Conservation (phyloP, 768 basidiomycete genomes). For the Lanmaoa rubissima region DNA sequence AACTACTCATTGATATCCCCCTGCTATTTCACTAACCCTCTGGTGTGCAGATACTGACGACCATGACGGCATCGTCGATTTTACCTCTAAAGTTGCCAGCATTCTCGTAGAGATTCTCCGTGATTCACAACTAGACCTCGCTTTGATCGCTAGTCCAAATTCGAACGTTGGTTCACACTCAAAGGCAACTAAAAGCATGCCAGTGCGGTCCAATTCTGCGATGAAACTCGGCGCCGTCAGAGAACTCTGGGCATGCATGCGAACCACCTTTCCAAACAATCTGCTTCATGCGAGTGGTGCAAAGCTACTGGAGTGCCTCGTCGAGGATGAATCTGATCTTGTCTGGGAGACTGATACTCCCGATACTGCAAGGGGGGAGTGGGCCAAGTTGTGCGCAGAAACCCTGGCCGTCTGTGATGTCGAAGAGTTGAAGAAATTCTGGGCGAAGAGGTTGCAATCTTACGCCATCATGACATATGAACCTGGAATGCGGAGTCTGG, state of each 20-base stretch:
- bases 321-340: constrained; percentile 46
- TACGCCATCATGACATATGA: constrained; percentile 33
- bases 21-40: constrained; percentile 2
- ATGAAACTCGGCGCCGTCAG: constrained; percentile 58
- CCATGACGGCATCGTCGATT: constrained; percentile 36
- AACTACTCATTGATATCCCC: constrained; percentile 4
- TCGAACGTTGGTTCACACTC: constrained; percentile 6
- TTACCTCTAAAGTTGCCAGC: constrained; percentile 40
- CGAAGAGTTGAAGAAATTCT: constrained; percentile 52
- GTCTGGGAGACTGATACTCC: constrained; percentile 42
- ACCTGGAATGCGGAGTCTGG: constrained; percentile 40
- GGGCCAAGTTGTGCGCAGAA: constrained; percentile 62
- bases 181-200: constrained; percentile 1
- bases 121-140: constrained; percentile 46
- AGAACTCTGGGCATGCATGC: constrained; percentile 55
- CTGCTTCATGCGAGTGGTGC: constrained; percentile 45
- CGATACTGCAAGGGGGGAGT: constrained; percentile 48
- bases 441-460: constrained; percentile 34
- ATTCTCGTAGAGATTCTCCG: constrained; percentile 50
- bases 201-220: constrained; percentile 38
- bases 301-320: constrained; percentile 47
- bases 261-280: constrained; percentile 40
- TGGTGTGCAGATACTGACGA: constrained; percentile 42
- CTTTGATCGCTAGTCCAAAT: constrained; percentile 24
- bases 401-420: constrained; percentile 46